Evolutionary conservation across 139 green algal species (phyloP).

Genomic region (Choricystis sp.): DNA sequence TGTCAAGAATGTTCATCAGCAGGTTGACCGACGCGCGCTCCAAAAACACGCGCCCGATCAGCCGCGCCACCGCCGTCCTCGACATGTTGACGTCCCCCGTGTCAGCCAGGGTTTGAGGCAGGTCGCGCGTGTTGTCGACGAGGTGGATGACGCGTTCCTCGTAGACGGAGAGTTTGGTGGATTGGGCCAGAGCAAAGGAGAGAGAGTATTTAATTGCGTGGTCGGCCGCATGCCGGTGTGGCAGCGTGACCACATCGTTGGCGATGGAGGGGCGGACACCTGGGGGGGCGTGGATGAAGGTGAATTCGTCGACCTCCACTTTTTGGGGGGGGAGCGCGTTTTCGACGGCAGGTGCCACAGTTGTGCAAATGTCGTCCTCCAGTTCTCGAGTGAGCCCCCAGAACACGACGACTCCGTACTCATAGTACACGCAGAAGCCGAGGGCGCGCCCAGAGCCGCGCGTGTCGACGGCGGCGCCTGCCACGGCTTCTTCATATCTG

Average conservation of each 20-base stretch:
- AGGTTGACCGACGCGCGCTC: constrained; percentile 48
- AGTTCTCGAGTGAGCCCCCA: constrained; percentile 39
- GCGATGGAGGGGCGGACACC: constrained; percentile 55
- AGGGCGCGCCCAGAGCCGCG: not conserved
- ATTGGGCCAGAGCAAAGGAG: constrained; percentile 31
- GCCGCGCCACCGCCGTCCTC: constrained; percentile 44
- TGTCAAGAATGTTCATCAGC: constrained; percentile 44
- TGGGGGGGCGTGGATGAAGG: constrained; percentile 38
- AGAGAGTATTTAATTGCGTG: constrained; percentile 43
- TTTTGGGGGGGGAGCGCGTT: constrained; percentile 21
- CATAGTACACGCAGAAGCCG: constrained; percentile 43
- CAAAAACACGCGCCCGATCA: constrained; percentile 63
- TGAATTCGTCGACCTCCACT: constrained; percentile 25
- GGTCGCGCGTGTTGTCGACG: constrained; percentile 47
- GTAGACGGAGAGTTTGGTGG: constrained; percentile 67
- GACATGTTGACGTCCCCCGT: constrained; percentile 20
- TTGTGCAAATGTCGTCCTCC: constrained; percentile 13
- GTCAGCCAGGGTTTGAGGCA: constrained; percentile 30
- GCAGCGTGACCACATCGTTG: constrained; percentile 66
- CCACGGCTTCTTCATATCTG: constrained; percentile 30
- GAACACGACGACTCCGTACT: constrained; percentile 56
- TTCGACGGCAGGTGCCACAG: constrained; percentile 9
- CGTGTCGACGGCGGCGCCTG: constrained; percentile 13
- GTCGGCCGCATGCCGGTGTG: constrained; percentile 21
- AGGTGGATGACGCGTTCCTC: constrained; percentile 61